These are phyloP conservation scores for Blastobotrys proliferans DNA, from an alignment of 1,139 yeast genomes.

Conservation along the genomic window DNA sequence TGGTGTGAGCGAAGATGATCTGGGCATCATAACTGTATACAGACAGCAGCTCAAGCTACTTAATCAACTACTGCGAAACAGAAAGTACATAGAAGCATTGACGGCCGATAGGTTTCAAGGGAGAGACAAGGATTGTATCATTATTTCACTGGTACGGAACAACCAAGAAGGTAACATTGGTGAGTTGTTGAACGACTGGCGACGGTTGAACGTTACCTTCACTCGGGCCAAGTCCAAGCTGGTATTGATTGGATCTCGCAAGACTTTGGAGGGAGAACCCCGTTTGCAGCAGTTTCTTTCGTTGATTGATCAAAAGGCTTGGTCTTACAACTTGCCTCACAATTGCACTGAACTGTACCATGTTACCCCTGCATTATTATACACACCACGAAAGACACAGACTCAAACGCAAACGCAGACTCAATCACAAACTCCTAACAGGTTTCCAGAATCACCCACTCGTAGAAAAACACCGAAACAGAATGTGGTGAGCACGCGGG, in stretches of 20 bases:
- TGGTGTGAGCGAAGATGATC: conserved; percentile 56
- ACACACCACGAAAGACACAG: not conserved
- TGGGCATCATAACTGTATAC: conserved; percentile 89
- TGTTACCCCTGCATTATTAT: conserved; percentile 7
- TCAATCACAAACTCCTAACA: not conserved
- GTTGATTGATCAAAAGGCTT: conserved; percentile 52
- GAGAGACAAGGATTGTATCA: conserved; percentile 84
- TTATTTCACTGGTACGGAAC: conserved; percentile 82
- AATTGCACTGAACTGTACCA: conserved; percentile 42
- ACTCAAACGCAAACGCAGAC: not conserved
- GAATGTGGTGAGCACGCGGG: conserved; percentile 6
- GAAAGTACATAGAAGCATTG: conserved; percentile 59
- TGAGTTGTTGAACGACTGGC: conserved; percentile 78
- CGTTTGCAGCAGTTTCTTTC: conserved; percentile 61
- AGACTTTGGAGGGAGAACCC: conserved; percentile 53
- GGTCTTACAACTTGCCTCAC: conserved; percentile 59
- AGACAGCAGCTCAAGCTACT: conserved; percentile 70
- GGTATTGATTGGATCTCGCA: conserved; percentile 72
- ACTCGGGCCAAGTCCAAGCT: conserved; percentile 86
- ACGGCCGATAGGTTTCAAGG: conserved; percentile 98
- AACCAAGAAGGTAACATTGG: conserved; percentile 69
- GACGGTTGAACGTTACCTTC: conserved; percentile 89
- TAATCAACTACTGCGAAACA: conserved; percentile 40
- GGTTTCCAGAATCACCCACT: not conserved
- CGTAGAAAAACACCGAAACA: not conserved